phyloP scores from a whole-genome alignment of 2,329 filamentous ascomycete genomes.

The Geosmithia flava region DNA sequence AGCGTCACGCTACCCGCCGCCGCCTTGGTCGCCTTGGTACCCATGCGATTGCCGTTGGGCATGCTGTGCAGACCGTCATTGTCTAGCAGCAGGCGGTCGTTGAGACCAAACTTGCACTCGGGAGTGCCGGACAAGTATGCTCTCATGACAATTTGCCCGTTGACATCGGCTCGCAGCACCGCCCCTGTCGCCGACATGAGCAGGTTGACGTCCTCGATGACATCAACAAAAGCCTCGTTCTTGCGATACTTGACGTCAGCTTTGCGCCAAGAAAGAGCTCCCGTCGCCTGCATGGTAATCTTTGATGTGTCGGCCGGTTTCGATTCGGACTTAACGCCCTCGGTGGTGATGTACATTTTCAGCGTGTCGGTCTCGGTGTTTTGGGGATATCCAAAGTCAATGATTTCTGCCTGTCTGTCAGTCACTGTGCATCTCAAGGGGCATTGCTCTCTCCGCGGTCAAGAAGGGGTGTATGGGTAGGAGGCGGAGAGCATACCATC shows the following conservation, averaged over 20 bases:
- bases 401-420: conserved; percentile 55
- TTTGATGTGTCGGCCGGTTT: conserved; percentile 86
- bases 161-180: conserved; percentile 89
- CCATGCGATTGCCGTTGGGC: conserved; percentile 64
- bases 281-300: conserved; percentile 98
- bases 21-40: conserved; percentile 84
- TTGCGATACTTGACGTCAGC: conserved; percentile 98
- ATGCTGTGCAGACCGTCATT: conserved; percentile 53
- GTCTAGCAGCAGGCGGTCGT: conserved; percentile 88
- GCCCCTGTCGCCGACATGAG: conserved; percentile 98
- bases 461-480: not conserved
- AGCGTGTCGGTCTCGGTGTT: conserved; percentile 98
- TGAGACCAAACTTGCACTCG: conserved; percentile 97
- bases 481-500: conserved; percentile 48
- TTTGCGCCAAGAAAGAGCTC: conserved; percentile 91
- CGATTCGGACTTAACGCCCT: conserved; percentile 88
- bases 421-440: not conserved
- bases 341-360: conserved; percentile 99
- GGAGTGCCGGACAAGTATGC: conserved; percentile 93
- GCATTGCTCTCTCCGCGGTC: not conserved
- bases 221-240: conserved; percentile 98
- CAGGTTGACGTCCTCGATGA: conserved; percentile 97
- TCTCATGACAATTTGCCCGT: conserved; percentile 96
- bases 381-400: conserved; percentile 98
- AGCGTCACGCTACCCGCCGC: conserved; percentile 91